These are phyloP conservation scores for Clathrospora elynae DNA, from an alignment of 2,329 filamentous ascomycete genomes.

Conservation along the genomic window DNA sequence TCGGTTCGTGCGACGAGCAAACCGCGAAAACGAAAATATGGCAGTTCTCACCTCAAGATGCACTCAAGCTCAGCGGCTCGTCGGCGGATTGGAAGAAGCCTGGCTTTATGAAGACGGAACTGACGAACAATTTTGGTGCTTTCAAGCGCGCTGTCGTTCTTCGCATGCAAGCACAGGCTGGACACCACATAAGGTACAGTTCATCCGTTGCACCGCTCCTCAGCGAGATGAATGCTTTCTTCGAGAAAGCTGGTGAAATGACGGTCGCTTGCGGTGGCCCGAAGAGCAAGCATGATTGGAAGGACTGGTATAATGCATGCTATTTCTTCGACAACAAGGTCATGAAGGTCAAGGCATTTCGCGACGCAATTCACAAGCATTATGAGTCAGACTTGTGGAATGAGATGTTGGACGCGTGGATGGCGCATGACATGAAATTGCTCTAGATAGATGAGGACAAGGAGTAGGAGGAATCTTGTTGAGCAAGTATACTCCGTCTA, in stretches of 20 bases:
- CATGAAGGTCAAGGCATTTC: background rate
- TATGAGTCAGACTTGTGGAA: background rate
- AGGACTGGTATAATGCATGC: constrained; percentile 3
- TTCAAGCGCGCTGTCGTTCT: constrained; percentile 9
- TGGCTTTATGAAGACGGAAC: background rate
- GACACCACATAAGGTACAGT: background rate
- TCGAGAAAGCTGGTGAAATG: constrained; percentile 1
- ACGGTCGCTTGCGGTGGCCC: constrained; percentile 1
- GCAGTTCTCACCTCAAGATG: background rate
- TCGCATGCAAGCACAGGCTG: constrained; percentile 1
- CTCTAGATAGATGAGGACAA: background rate
- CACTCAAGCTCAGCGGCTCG: background rate
- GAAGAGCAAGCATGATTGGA: background rate
- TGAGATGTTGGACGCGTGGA: background rate
- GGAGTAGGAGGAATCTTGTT: background rate
- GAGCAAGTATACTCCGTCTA: no score
- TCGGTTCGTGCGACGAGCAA: background rate
- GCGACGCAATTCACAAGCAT: background rate
- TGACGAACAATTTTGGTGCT: no score
- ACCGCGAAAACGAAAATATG: constrained; percentile 2
- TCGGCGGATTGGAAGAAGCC: background rate
- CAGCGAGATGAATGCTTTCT: background rate
- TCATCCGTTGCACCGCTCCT: constrained; percentile 1
- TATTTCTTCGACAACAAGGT: background rate
- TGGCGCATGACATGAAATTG: background rate